Percentiles rank a stretch among this genome's conserved stretches.
Evolutionary conservation across 306 rosid genomes (phyloP).

Genomic region (Purshia tridentata): DNA sequence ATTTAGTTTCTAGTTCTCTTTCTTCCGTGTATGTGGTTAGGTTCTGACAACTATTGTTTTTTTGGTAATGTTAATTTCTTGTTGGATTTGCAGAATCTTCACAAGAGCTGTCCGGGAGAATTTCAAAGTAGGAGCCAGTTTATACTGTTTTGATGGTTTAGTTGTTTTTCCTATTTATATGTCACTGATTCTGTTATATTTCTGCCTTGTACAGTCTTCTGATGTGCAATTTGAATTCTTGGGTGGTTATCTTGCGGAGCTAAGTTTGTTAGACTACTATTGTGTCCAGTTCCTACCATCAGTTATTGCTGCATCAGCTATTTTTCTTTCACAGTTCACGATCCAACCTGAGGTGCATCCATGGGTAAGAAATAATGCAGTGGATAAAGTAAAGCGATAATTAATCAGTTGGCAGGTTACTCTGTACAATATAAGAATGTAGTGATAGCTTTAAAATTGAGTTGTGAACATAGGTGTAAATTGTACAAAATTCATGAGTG

Average conservation of each 20-base stretch:
- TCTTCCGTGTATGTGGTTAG: background rate
- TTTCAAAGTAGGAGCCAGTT: slow-evolving; percentile 16
- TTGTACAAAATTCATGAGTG: background rate
- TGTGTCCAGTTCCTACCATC: slow-evolving; percentile 44
- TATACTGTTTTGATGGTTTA: background rate
- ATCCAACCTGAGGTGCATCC: slow-evolving; percentile 39
- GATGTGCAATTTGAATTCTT: slow-evolving; percentile 29
- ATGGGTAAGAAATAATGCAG: slow-evolving; percentile 46
- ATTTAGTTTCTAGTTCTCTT: background rate
- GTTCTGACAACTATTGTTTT: background rate
- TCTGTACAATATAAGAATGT: too few species aligned
- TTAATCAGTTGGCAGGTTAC: background rate
- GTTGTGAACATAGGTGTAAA: background rate
- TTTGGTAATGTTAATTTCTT: background rate
- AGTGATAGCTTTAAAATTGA: too few species aligned
- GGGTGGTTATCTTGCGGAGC: slow-evolving; percentile 49
- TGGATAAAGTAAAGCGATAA: background rate
- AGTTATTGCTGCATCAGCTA: slow-evolving; percentile 43
- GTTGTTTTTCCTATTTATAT: background rate
- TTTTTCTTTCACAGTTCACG: slow-evolving; percentile 47
- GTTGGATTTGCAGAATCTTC: slow-evolving; percentile 28
- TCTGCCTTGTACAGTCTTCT: slow-evolving; percentile 24
- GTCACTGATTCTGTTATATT: slow-evolving; percentile 4
- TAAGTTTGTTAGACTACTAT: slow-evolving; percentile 37
- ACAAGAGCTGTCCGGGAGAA: slow-evolving; percentile 24